Percentiles rank a stretch among this genome's conserved stretches.
These are phyloP conservation scores for Viola pubescens DNA, from an alignment of 441 rosid genomes.

Conservation along the genomic window DNA sequence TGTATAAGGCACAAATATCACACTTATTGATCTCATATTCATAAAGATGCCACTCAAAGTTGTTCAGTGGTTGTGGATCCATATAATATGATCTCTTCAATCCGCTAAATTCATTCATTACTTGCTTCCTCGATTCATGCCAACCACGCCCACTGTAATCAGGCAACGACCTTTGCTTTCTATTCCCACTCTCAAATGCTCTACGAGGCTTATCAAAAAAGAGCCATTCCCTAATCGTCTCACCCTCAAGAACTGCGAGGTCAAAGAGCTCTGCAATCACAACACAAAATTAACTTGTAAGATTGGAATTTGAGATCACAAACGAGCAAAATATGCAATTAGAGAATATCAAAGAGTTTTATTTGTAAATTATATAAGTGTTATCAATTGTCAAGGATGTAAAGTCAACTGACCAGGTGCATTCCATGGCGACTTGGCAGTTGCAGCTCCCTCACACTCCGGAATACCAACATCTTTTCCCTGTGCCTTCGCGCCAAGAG, in stretches of 20 bases:
- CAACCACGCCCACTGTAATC: slow-evolving; percentile 97
- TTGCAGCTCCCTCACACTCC: slow-evolving; percentile 98
- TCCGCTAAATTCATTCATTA: slow-evolving; percentile 91
- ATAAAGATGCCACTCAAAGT: slow-evolving; percentile 91
- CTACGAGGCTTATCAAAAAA: slow-evolving; percentile 97
- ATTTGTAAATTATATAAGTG: slow-evolving; percentile 1
- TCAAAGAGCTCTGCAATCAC: slow-evolving; percentile 83
- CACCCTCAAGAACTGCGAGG: slow-evolving; percentile 77
- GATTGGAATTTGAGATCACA: too few species aligned
- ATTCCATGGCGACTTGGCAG: slow-evolving; percentile 98
- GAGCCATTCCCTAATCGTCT: slow-evolving; percentile 97
- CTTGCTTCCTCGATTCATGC: slow-evolving; percentile 98
- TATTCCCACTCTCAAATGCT: slow-evolving; percentile 97
- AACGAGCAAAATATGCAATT: too few species aligned
- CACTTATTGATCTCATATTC: slow-evolving; percentile 95
- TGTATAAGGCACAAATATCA: slow-evolving; percentile 89
- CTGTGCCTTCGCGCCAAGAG: slow-evolving; percentile 75
- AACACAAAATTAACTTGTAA: slow-evolving; percentile 7
- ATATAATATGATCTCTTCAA: slow-evolving; percentile 96
- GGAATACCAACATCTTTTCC: slow-evolving; percentile 95
- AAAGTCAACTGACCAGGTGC: slow-evolving; percentile 67
- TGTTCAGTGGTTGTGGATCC: slow-evolving; percentile 98
- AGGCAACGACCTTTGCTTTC: slow-evolving; percentile 96
- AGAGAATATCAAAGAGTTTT: neutral
- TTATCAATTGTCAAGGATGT: slow-evolving; percentile 9